These are phyloP conservation scores for Gliomastix tumulicola DNA, from an alignment of 2,329 filamentous ascomycete genomes.

Conservation along the genomic window DNA sequence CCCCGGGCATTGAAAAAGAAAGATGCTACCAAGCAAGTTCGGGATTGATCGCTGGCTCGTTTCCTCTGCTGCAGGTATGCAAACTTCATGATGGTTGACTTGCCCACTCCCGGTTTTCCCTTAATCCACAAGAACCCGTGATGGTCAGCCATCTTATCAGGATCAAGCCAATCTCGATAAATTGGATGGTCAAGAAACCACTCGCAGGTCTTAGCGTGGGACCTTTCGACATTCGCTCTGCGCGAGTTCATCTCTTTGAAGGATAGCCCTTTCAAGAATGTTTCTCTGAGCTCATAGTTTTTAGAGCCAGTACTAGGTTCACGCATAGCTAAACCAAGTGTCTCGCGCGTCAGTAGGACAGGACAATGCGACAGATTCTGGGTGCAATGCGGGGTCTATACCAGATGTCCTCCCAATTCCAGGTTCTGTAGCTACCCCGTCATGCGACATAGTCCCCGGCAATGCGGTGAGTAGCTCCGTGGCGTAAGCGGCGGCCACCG, in stretches of 20 bases:
- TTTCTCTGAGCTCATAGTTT: neutral
- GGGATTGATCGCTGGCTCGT: too few species aligned
- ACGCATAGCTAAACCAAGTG: too few species aligned
- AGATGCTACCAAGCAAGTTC: constrained; percentile 18
- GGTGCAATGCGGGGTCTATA: neutral
- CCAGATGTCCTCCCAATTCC: neutral
- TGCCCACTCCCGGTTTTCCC: constrained; percentile 4
- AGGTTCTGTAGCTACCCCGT: neutral
- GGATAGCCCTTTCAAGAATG: constrained; percentile 5
- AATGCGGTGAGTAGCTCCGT: constrained; percentile 5
- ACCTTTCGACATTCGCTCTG: constrained; percentile 2
- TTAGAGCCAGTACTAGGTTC: too few species aligned
- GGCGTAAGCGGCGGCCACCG: constrained; percentile 14
- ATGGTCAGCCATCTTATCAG: neutral
- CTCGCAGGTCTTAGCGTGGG: constrained; percentile 9
- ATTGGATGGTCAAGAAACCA: constrained; percentile 7
- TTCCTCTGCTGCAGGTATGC: neutral
- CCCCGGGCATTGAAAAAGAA: constrained; percentile 48
- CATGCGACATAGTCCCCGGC: too few species aligned
- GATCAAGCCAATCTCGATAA: constrained; percentile 8
- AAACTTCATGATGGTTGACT: constrained; percentile 7
- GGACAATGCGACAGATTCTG: too few species aligned
- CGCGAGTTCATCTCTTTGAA: constrained; percentile 9
- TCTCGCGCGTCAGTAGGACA: too few species aligned
- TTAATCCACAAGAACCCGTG: constrained; percentile 6